Evolutionary conservation across 2,329 filamentous ascomycete genomes (phyloP).

Genomic region (Didymella sp.): DNA sequence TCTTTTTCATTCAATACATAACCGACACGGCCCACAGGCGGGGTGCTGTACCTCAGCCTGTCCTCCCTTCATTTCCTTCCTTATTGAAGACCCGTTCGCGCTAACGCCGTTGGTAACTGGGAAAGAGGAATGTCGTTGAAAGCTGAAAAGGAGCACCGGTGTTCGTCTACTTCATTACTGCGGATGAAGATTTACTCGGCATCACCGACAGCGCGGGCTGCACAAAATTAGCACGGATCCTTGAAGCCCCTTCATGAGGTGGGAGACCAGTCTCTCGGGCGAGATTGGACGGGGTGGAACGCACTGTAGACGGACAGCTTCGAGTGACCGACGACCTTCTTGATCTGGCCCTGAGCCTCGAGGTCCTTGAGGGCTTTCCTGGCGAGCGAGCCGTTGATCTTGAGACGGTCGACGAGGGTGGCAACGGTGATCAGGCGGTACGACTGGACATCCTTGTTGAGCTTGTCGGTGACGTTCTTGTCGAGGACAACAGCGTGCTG

Average conservation of each 20-base stretch:
- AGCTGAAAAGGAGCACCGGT: constrained; percentile 38
- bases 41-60: constrained; percentile 36
- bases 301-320: constrained; percentile 98
- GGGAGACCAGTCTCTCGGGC: too few species aligned
- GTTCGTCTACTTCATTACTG: constrained; percentile 32
- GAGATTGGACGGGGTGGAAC: constrained; percentile 36
- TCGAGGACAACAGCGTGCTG: constrained; percentile 99
- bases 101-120: constrained; percentile 46
- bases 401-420: constrained; percentile 98
- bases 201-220: constrained; percentile 49
- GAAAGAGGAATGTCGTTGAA: constrained; percentile 46
- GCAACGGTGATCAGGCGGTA: constrained; percentile 99
- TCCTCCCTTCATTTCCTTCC: constrained; percentile 42
- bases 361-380: constrained; percentile 88
- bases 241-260: neutral
- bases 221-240: constrained; percentile 24
- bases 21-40: constrained; percentile 38
- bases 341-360: constrained; percentile 98
- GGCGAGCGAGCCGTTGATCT: constrained; percentile 99
- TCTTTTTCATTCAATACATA: constrained; percentile 49
- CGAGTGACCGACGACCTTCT: constrained; percentile 95
- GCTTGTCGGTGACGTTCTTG: constrained; percentile 96
- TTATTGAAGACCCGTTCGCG: constrained; percentile 44
- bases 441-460: constrained; percentile 99
- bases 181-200: constrained; percentile 44